phyloP scores from a whole-genome alignment of 2,329 filamentous ascomycete species.

The Fusarium luffae region DNA sequence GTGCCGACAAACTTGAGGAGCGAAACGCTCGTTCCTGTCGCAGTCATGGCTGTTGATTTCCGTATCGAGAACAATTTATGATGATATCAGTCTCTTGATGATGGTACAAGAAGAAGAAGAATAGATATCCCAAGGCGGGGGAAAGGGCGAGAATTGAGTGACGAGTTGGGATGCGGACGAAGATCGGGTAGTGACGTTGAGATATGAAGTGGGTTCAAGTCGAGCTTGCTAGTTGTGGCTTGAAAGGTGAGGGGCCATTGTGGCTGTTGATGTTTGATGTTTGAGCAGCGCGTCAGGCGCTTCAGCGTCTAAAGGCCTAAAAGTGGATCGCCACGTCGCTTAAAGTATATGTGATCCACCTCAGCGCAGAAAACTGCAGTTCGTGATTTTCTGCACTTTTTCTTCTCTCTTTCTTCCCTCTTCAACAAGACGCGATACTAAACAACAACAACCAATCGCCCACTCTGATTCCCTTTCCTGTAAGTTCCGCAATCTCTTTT shows the following conservation, averaged over 20 bases:
- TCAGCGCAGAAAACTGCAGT: constrained; percentile 31
- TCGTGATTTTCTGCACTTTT: constrained; percentile 38
- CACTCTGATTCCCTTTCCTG: not conserved
- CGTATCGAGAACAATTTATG: not conserved
- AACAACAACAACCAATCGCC: not conserved
- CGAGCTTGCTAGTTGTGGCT: constrained; percentile 18
- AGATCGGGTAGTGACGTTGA: constrained; percentile 34
- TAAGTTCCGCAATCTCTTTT: constrained; percentile 17
- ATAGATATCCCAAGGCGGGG: constrained; percentile 7
- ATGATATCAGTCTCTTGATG: not conserved
- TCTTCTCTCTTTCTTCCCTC: constrained; percentile 31
- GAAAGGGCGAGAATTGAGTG: constrained; percentile 29
- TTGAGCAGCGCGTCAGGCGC: constrained; percentile 17
- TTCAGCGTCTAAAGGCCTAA: constrained; percentile 23
- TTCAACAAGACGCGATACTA: constrained; percentile 2
- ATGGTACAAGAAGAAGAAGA: constrained; percentile 4
- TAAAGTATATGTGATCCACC: constrained; percentile 25
- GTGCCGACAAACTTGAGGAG: constrained; percentile 93
- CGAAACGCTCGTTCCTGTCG: constrained; percentile 75
- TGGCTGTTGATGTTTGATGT: not conserved
- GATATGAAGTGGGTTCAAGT: constrained; percentile 8
- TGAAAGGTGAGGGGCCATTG: not conserved
- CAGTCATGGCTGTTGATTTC: constrained; percentile 63
- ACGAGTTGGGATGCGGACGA: constrained; percentile 15
- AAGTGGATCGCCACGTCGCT: constrained; percentile 24